Evolutionary conservation across 1,284 basidiomycete genomes (phyloP), one percentile per base, ranked within the genome.

Genomic region (Moesziomyces sp.): DNA sequence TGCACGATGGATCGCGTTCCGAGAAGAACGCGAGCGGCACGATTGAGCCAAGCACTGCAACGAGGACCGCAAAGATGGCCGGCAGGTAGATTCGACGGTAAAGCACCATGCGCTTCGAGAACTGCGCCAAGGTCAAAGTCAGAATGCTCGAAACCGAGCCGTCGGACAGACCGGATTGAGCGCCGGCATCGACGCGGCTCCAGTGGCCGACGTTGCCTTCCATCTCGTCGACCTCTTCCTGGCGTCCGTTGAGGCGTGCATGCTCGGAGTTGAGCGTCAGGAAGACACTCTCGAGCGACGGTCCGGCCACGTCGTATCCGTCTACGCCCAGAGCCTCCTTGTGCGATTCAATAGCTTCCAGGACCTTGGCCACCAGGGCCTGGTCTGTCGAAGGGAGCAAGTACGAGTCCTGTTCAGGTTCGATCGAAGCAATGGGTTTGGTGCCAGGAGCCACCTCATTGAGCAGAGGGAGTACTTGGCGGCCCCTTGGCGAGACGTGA

Each of bases 261-360:
- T 69, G 83, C 44, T 89, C 85, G 34, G 86, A 85, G 54, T 87
- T 92, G 30, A 93, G 85, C 47, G 88, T 87, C 9, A 93, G 86
- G 85, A 93, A 93, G 44, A 93, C 90, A 59, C 92, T 90, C 78
- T 93, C 92, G 52, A 93, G 90, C 6, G 91, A 89, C 1, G 91
- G 90, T 3, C 90, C 89, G 21, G 90, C 85, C 9, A 92, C 86
- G 52, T 92, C 90, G 77, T 91, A 92, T 0, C 87, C 87, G 0
- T 77, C 71, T 19, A 91, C 85, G 7, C 80, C 70, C 26, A 86
- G 85, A 1, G 74, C 57, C 3, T 51, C 72, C 59, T 85, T 86
- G 23, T 88, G 85, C 2, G 83, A 67, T 38, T 91, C 89, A 0
- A 92, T 82, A 0, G 88, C 60, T 35, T 87, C 85, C 18, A 92